Evolutionary conservation across 257 asterid genomes (phyloP).

Genomic region (Gentiana straminea): DNA sequence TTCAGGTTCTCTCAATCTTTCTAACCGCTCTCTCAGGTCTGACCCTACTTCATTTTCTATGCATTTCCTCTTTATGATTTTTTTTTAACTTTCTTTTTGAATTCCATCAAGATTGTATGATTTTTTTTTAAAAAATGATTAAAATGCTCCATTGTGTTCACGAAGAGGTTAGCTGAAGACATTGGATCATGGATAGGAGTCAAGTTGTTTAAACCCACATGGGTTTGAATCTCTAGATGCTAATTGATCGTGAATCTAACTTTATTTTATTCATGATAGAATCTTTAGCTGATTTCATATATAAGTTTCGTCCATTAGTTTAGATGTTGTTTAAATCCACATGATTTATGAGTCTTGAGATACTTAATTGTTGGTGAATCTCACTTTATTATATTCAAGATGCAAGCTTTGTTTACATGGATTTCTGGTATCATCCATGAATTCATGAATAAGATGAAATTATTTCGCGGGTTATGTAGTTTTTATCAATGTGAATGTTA

Average conservation of each 20-base stretch:
- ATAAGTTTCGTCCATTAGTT: no score
- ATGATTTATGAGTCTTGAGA: no score
- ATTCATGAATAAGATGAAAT: neutral
- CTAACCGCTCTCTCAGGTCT: constrained; percentile 87
- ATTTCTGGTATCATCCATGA: no score
- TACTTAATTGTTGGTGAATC: no score
- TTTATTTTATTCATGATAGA: constrained; percentile 5
- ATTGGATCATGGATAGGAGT: neutral
- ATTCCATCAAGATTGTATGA: neutral
- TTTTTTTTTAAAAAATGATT: neutral
- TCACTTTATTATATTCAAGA: no score
- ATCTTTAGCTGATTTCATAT: neutral
- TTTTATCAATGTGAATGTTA: neutral
- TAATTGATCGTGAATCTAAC: no score
- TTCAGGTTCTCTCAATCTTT: constrained; percentile 90
- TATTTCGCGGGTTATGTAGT: neutral
- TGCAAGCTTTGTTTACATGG: no score
- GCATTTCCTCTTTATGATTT: neutral
- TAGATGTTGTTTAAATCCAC: no score
- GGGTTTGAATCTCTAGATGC: neutral
- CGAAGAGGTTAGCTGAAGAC: neutral
- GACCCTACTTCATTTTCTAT: constrained; percentile 5
- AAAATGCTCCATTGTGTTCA: neutral
- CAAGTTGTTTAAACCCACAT: neutral
- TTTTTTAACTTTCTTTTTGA: neutral